These are phyloP conservation scores for Colletotrichum gigasporum DNA, from an alignment of 2,329 filamentous ascomycete genomes.

Conservation along the genomic window DNA sequence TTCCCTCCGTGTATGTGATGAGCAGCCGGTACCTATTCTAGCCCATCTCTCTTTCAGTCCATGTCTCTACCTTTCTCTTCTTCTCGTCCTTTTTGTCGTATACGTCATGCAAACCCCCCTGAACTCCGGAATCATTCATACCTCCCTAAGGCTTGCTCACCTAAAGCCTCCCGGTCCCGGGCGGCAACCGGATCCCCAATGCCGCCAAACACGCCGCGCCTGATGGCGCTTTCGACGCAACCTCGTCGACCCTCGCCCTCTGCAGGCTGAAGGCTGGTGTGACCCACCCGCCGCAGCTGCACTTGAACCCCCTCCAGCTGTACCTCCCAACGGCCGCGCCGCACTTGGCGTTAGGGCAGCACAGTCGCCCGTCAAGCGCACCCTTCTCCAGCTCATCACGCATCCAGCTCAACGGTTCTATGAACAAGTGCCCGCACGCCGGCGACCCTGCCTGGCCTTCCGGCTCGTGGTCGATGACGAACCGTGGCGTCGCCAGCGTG, in stretches of 20 bases:
- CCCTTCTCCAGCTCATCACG: conserved; percentile 81
- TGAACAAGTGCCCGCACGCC: conserved; percentile 84
- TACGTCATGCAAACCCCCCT: no score
- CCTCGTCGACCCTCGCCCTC: conserved; percentile 83
- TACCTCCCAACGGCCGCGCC: conserved; percentile 89
- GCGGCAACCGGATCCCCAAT: conserved; percentile 66
- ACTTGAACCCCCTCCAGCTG: conserved; percentile 94
- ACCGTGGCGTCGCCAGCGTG: conserved; percentile 64
- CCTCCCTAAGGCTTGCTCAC: no score
- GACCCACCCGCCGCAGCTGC: conserved; percentile 90
- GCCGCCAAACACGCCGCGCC: conserved; percentile 34
- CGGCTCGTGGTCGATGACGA: conserved; percentile 72
- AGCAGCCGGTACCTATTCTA: no score
- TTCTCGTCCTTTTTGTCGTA: no score
- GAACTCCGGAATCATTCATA: no score
- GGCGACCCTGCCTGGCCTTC: conserved; percentile 10
- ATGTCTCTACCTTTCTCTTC: no score
- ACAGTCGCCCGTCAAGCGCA: conserved; percentile 82
- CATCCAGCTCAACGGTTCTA: conserved; percentile 98
- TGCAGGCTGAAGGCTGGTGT: conserved; percentile 90
- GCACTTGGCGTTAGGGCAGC: conserved; percentile 83
- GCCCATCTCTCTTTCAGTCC: no score
- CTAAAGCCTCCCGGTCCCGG: conserved; percentile 43
- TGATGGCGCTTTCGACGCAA: conserved; percentile 41
- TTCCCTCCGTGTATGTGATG: no score